Evolutionary conservation across 2,329 filamentous ascomycete genomes (phyloP).

Genomic region (Herpotrichia juniperi): DNA sequence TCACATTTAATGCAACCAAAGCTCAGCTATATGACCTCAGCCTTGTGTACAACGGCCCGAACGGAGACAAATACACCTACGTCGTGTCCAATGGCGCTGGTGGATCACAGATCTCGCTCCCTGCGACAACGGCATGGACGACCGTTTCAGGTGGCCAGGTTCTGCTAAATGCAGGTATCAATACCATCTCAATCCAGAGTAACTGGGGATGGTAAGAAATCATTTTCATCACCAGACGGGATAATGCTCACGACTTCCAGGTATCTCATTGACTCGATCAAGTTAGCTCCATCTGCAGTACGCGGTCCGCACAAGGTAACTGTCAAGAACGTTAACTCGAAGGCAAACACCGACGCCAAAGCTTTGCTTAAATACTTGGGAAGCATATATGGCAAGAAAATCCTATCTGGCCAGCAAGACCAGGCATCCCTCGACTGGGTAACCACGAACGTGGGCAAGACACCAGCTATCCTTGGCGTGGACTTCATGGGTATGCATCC

Average conservation of each 20-base stretch:
- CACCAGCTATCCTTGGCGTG: slow-evolving; percentile 53
- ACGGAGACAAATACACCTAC: slow-evolving; percentile 54
- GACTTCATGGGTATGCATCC: slow-evolving; percentile 51
- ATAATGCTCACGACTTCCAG: neutral
- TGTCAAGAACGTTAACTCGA: slow-evolving; percentile 46
- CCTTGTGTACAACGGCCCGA: slow-evolving; percentile 53
- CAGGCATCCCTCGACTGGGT: slow-evolving; percentile 53
- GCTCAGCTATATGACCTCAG: slow-evolving; percentile 52
- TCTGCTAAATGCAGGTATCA: slow-evolving; percentile 50
- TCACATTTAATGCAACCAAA: slow-evolving; percentile 45
- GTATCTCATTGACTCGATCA: slow-evolving; percentile 53
- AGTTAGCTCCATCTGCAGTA: slow-evolving; percentile 41
- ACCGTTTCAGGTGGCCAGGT: slow-evolving; percentile 53
- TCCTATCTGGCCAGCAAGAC: slow-evolving; percentile 58
- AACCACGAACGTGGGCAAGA: slow-evolving; percentile 53
- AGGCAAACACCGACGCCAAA: slow-evolving; percentile 45
- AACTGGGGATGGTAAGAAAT: slow-evolving; percentile 55
- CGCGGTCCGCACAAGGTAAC: slow-evolving; percentile 50
- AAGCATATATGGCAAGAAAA: slow-evolving; percentile 54
- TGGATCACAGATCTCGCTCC: slow-evolving; percentile 50
- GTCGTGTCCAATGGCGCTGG: slow-evolving; percentile 53
- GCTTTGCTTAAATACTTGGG: slow-evolving; percentile 51
- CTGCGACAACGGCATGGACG: slow-evolving; percentile 47
- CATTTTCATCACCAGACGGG: neutral
- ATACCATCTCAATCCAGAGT: slow-evolving; percentile 54